phyloP scores from a whole-genome alignment of 2,329 filamentous ascomycete species.

The Exserohilum turcica region DNA sequence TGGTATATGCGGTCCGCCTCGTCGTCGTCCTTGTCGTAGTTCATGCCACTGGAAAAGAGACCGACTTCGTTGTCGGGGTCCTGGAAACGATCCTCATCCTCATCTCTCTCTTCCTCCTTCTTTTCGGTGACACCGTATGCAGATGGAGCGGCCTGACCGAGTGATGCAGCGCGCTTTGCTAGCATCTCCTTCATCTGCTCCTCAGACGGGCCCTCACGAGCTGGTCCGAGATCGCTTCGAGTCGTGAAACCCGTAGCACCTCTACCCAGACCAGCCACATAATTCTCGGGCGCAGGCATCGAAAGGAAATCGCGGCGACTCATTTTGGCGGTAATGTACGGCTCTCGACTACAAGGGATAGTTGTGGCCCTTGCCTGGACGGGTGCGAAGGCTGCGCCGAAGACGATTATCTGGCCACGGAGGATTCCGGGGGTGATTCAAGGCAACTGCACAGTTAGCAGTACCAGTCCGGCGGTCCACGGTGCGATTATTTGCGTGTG shows the following conservation, averaged over 20 bases:
- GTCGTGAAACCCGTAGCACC: slow-evolving; percentile 98
- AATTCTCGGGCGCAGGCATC: slow-evolving; percentile 70
- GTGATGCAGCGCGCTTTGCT: slow-evolving; percentile 85
- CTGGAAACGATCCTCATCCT: slow-evolving; percentile 81
- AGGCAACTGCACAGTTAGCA: too few relatives aligned
- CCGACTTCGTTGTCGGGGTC: slow-evolving; percentile 98
- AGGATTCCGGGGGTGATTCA: background rate
- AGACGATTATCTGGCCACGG: background rate
- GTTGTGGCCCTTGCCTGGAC: background rate
- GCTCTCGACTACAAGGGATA: background rate
- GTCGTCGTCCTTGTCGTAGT: slow-evolving; percentile 94
- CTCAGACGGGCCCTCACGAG: slow-evolving; percentile 91
- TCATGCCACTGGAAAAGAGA: slow-evolving; percentile 87
- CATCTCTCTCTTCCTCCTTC: slow-evolving; percentile 74
- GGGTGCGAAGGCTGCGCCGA: slow-evolving; percentile 1
- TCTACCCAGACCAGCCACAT: slow-evolving; percentile 92
- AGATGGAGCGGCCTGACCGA: slow-evolving; percentile 73
- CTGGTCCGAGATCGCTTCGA: slow-evolving; percentile 92
- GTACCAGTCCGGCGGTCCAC: background rate
- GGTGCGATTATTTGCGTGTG: background rate
- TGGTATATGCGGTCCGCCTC: slow-evolving; percentile 97
- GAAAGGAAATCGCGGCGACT: slow-evolving; percentile 83
- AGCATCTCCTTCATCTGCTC: slow-evolving; percentile 98
- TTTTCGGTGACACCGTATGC: slow-evolving; percentile 72
- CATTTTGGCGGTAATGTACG: slow-evolving; percentile 51